These are phyloP conservation scores for Lyophyllum semitale DNA, from an alignment of 768 basidiomycete species.

Conservation along the genomic window DNA sequence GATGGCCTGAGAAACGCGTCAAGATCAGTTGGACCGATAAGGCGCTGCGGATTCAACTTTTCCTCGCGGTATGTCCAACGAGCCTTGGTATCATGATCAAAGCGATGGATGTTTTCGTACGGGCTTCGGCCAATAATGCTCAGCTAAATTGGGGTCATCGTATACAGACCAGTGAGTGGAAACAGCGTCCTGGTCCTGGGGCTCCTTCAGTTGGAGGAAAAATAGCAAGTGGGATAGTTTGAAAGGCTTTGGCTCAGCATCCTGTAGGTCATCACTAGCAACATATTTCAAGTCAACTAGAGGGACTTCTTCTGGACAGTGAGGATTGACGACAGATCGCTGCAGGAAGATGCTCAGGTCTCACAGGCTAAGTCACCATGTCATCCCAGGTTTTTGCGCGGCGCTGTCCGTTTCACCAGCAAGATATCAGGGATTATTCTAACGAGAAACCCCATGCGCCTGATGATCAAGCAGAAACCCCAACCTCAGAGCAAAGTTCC, in stretches of 20 bases:
- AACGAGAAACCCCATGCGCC: no score
- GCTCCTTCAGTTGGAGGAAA: conserved; percentile 19
- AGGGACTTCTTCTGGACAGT: conserved; percentile 3
- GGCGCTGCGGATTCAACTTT: conserved; percentile 26
- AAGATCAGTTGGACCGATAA: not conserved
- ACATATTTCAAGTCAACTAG: conserved; percentile 18
- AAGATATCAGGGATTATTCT: no score
- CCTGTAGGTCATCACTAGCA: conserved; percentile 30
- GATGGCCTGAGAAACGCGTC: conserved; percentile 33
- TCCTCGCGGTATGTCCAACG: conserved; percentile 66
- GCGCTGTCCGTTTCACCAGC: no score
- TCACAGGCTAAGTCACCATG: no score
- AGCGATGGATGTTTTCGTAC: conserved; percentile 60
- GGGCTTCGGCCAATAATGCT: conserved; percentile 49
- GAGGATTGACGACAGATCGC: conserved; percentile 7
- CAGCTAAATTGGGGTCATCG: conserved; percentile 48
- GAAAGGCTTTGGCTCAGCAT: conserved; percentile 37
- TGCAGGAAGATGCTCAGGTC: no score
- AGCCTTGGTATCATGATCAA: conserved; percentile 54
- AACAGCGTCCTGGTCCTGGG: conserved; percentile 36
- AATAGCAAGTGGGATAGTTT: conserved; percentile 36
- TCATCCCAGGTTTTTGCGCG: no score
- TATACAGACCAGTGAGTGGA: conserved; percentile 55
- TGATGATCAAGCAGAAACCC: no score
- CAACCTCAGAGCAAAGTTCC: no score